A percentile compares a stretch with the other conserved stretches of the same genome.
phyloP scores from a whole-genome alignment of 2,329 filamentous ascomycete genomes.

The Pezicula carpinea region DNA sequence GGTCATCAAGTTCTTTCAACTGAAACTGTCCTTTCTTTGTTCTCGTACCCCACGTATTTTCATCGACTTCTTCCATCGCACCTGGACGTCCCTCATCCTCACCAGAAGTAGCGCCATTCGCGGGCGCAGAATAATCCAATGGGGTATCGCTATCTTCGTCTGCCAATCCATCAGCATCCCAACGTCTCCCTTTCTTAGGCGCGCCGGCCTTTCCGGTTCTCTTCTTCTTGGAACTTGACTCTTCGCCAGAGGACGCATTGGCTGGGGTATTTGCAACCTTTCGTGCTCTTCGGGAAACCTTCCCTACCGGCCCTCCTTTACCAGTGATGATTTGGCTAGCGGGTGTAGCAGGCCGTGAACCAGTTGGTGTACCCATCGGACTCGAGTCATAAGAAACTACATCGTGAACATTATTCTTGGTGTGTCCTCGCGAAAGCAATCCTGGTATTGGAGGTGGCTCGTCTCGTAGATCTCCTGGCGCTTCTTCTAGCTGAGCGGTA shows the following conservation, averaged over 20 bases:
- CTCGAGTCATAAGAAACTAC: conserved; percentile 51
- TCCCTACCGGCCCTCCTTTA: conserved; percentile 69
- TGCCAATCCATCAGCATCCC: conserved; percentile 84
- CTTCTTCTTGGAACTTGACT: conserved; percentile 54
- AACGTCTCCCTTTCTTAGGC: conserved; percentile 82
- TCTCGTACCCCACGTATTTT: conserved; percentile 77
- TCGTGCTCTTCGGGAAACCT: conserved; percentile 76
- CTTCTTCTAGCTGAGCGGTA: conserved; percentile 19
- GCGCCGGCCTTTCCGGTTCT: conserved; percentile 50
- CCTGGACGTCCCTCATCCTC: conserved; percentile 49
- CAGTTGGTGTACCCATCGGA: conserved; percentile 65
- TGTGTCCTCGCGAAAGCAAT: conserved; percentile 23
- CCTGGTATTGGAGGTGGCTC: conserved; percentile 44
- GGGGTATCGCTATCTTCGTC: conserved; percentile 73
- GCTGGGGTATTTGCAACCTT: conserved; percentile 60
- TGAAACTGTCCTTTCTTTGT: conserved; percentile 90
- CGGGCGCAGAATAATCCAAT: conserved; percentile 81
- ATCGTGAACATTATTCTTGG: conserved; percentile 25
- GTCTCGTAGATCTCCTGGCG: conserved; percentile 29
- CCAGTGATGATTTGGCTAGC: conserved; percentile 63
- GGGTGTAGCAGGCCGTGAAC: conserved; percentile 76
- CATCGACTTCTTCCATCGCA: conserved; percentile 68
- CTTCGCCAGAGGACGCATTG: conserved; percentile 78
- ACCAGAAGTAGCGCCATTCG: conserved; percentile 47
- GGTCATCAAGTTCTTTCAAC: conserved; percentile 86